Base-by-base conservation (phyloP, 305 asterid genomes). In the Caryopteris hybrid region DNA sequence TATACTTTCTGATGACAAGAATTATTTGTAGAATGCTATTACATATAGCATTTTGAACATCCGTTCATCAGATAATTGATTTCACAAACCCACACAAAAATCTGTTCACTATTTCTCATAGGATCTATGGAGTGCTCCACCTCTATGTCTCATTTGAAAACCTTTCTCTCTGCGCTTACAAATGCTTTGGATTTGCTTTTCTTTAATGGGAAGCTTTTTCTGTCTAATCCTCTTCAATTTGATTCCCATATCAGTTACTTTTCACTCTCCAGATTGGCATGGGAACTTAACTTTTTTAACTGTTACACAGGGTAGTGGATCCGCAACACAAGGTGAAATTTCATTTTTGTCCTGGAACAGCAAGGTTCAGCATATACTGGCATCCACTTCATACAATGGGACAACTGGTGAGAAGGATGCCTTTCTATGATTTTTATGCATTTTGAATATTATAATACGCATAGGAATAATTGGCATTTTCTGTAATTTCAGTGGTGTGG, bases 311-410 rank as follows among this genome's bases (percentile, higher is more conserved):
- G 97, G 97, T 61, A 89, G 89, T 79, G 98, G 95, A 66, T 86
- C 98, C 63, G 91, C 97, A 29, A 73, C 96, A 61, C 99, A 89
- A 80, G 96, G 89, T 64, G 99, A 95, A 86, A 92, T 95, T 75
- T 95, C 99, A 25, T 95, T 78, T 76, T 71, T 95, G 75, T 95
- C 99, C 33, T 95, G 99, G 99, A 95, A 95, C 75, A 85, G 85
- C 81, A 86, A 86, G 80, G 96, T 91, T 70, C 93, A 86, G 74
- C 92, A 91, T 73, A 87, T 91, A 64, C 77, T 95, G 80, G 98
- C 99, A 22, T 95, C 99, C 66, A 89, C 97, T 60, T 95, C 99
- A 29, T 81, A 71, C 72, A 91, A 91, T 73, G 99, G 99, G 75
- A 86, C 96, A 55, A 95, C 98, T 22, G 99, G 99, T 91, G 69